Evolutionary conservation across 768 basidiomycete species (phyloP), one percentile per base, ranked within the genome.

Genomic region (Rhodotorula diobovata): DNA sequence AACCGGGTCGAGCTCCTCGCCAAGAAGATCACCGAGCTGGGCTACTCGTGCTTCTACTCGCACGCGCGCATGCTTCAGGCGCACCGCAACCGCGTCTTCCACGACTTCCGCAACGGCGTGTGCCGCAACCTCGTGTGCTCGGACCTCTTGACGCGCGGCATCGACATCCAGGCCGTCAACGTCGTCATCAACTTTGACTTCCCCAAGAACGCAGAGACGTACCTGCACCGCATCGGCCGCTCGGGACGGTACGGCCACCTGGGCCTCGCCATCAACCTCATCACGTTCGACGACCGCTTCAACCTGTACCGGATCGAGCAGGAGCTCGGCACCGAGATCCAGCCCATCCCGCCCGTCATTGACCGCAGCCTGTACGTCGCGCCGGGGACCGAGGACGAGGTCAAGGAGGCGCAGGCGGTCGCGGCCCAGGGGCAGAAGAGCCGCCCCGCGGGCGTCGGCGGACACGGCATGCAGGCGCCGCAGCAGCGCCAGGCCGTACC

Each of bases 131-230:
- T 99, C 75, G 95, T 99, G 80, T 99, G 95, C 84, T 85, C 84
- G 63, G 95, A 99, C 82, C 87, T 99, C 73, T 88, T 99, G 79
- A 99, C 95, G 34, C 91, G 95, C 76, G 95, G 95, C 83, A 99
- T 99, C 81, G 95, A 99, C 82, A 99, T 99, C 80, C 96, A 97
- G 83, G 96, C 95, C 69, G 95, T 99, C 72, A 99, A 99, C 82
- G 96, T 98, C 80, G 95, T 99, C 79, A 97, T 99, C 86, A 98
- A 97, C 83, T 99, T 99, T 79, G 95, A 99, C 81, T 96, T 98
- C 82, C 95, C 95, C 71, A 96, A 97, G 85, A 97, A 94, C 80
- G 91, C 92, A 71, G 96, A 99, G 81, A 97, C 95, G 7, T 99
- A 99, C 82, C 88, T 99, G 32, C 95, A 99, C 81, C 90, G 95